These are phyloP conservation scores for Areca catechu DNA, from an alignment of 176 grass and related monocot genomes.

Conservation along the genomic window DNA sequence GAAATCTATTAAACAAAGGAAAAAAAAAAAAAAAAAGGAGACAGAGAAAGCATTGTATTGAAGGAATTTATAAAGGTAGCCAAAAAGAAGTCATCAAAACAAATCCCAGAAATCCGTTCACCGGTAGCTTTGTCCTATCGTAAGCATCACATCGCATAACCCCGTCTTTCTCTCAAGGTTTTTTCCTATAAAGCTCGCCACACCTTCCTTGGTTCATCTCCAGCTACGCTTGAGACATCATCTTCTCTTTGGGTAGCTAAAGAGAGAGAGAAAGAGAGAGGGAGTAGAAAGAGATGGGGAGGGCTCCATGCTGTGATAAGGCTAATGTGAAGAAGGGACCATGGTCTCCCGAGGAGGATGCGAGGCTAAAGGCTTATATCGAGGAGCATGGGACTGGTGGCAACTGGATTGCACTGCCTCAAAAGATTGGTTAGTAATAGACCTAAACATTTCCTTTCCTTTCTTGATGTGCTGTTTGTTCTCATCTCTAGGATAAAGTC, in stretches of 20 bases:
- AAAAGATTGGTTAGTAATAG: slow-evolving; percentile 69
- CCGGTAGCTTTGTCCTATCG: slow-evolving; percentile 5
- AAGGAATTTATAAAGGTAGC: no score
- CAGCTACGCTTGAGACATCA: slow-evolving; percentile 12
- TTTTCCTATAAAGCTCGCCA: slow-evolving; percentile 57
- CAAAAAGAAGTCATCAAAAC: not conserved
- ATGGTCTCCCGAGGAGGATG: slow-evolving; percentile 94
- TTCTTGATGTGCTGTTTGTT: not conserved
- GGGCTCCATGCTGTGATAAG: slow-evolving; percentile 97
- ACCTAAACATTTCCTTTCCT: not conserved
- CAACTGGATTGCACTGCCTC: slow-evolving; percentile 98
- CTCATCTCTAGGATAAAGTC: not conserved
- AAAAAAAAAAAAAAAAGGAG: no score
- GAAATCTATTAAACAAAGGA: slow-evolving; percentile 11
- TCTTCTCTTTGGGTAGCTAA: not conserved
- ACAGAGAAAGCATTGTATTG: no score
- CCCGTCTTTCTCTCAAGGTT: slow-evolving; percentile 39
- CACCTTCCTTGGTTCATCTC: slow-evolving; percentile 32
- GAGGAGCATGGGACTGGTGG: slow-evolving; percentile 78
- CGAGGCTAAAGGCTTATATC: slow-evolving; percentile 84
- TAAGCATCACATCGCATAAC: slow-evolving; percentile 6
- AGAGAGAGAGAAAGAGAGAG: slow-evolving; percentile 4
- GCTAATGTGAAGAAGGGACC: slow-evolving; percentile 93
- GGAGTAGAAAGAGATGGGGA: slow-evolving; percentile 41
- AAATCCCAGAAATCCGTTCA: not conserved